Conservation (phyloP, 768 basidiomycete species). For the Thelephora aurantiotincta region DNA sequence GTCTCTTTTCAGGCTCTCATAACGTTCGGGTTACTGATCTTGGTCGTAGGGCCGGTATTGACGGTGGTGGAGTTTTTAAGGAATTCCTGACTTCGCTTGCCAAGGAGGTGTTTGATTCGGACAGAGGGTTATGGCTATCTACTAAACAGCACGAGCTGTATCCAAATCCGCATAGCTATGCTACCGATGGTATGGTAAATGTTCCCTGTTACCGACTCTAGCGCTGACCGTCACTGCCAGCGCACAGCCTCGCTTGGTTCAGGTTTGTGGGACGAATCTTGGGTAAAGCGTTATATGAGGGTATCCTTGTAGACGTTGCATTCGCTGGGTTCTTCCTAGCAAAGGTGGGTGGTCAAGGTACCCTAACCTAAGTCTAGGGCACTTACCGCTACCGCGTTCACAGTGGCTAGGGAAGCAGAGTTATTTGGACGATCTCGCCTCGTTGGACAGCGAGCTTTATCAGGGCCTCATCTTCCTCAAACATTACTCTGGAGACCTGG, state of each 20-base stretch:
- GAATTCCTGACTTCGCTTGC: slow-evolving; percentile 90
- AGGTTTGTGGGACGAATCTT: slow-evolving; percentile 86
- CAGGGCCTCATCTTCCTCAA: slow-evolving; percentile 87
- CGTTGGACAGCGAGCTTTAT: slow-evolving; percentile 86
- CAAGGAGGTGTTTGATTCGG: slow-evolving; percentile 89
- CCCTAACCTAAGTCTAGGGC: background rate
- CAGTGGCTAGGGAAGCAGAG: slow-evolving; percentile 89
- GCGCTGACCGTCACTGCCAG: slow-evolving; percentile 21
- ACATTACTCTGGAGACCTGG: slow-evolving; percentile 74
- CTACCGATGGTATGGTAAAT: slow-evolving; percentile 51
- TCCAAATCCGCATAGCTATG: slow-evolving; percentile 86
- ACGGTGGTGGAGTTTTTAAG: slow-evolving; percentile 96
- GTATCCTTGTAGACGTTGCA: slow-evolving; percentile 86
- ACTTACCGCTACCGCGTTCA: background rate
- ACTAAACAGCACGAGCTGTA: slow-evolving; percentile 90
- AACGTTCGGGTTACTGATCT: background rate
- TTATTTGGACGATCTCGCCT: slow-evolving; percentile 85
- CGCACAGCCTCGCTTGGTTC: slow-evolving; percentile 83
- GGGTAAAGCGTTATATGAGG: slow-evolving; percentile 94
- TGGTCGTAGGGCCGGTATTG: slow-evolving; percentile 65
- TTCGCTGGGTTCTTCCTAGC: slow-evolving; percentile 94
- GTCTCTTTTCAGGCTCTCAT: slow-evolving; percentile 14
- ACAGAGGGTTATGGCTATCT: slow-evolving; percentile 87
- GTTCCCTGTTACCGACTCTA: background rate
- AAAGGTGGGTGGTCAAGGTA: slow-evolving; percentile 34